Evolutionary conservation across 495 filamentous ascomycete species (phyloP).

Genomic region (Bryoglossum gracile): DNA sequence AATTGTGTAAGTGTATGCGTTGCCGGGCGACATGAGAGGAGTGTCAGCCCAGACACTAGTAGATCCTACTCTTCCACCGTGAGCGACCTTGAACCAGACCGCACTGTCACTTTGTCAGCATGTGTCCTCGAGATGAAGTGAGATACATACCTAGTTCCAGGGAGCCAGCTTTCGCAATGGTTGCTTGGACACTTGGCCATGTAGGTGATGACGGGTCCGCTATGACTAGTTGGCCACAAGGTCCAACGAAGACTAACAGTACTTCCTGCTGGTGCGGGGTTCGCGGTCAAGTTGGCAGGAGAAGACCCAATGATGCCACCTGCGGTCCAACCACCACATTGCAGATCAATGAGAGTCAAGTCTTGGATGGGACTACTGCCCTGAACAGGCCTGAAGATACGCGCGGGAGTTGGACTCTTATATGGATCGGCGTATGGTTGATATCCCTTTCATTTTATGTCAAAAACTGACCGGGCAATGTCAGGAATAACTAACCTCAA

Average conservation of each 20-base stretch:
- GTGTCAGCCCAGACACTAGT: slow-evolving; percentile 33
- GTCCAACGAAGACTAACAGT: slow-evolving; percentile 56
- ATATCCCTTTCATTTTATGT: slow-evolving; percentile 12
- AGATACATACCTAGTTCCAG: slow-evolving; percentile 38
- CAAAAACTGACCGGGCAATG: neutral
- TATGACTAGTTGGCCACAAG: slow-evolving; percentile 53
- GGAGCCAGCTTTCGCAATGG: slow-evolving; percentile 48
- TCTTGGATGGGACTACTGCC: slow-evolving; percentile 46
- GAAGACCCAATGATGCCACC: slow-evolving; percentile 35
- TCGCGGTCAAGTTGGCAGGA: slow-evolving; percentile 44
- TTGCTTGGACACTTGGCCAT: slow-evolving; percentile 54
- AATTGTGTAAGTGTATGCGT: slow-evolving; percentile 54
- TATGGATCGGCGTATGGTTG: slow-evolving; percentile 44
- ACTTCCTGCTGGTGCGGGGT: slow-evolving; percentile 45
- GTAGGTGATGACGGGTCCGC: slow-evolving; percentile 62
- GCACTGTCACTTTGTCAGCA: slow-evolving; percentile 25
- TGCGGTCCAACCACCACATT: slow-evolving; percentile 36
- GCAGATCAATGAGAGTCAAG: slow-evolving; percentile 36
- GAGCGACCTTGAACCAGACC: slow-evolving; percentile 58
- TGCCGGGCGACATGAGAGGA: slow-evolving; percentile 47
- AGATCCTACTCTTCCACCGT: slow-evolving; percentile 46
- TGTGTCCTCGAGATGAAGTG: neutral
- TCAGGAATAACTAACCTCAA: slow-evolving; percentile 27
- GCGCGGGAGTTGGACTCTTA: slow-evolving; percentile 31
- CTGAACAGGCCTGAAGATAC: slow-evolving; percentile 41